phyloP scores from a whole-genome alignment of 1,284 basidiomycete genomes.

The Rhodofomes roseus region DNA sequence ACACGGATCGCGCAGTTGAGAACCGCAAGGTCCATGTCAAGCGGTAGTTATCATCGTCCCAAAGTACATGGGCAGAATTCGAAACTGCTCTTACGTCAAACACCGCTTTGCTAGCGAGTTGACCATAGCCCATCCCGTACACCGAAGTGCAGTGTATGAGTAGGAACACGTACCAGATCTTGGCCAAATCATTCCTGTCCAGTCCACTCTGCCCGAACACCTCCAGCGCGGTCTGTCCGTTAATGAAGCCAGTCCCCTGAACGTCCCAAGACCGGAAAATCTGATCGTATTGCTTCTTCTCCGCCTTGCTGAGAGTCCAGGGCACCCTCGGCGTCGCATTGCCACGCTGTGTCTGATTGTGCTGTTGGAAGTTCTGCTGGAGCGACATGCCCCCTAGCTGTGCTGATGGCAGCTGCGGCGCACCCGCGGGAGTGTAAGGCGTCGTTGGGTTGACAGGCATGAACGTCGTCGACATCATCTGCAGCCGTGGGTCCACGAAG shows the following conservation, averaged over 20 bases:
- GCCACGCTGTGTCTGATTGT: slow-evolving; percentile 73
- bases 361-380: slow-evolving; percentile 77
- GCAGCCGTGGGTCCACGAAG: slow-evolving; percentile 78
- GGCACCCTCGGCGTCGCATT: slow-evolving; percentile 74
- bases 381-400: slow-evolving; percentile 53
- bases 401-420: slow-evolving; percentile 55
- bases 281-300: slow-evolving; percentile 96
- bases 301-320: slow-evolving; percentile 86
- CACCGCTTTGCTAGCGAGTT: no score
- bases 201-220: slow-evolving; percentile 96
- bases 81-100: no score
- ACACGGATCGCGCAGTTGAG: not conserved
- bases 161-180: slow-evolving; percentile 73
- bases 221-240: slow-evolving; percentile 82
- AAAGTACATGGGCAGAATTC: no score
- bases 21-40: no score
- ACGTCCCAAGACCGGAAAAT: slow-evolving; percentile 97
- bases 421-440: slow-evolving; percentile 57
- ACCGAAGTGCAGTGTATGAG: not conserved
- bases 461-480: slow-evolving; percentile 84
- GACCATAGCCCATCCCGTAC: not conserved
- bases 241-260: slow-evolving; percentile 83
- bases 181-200: slow-evolving; percentile 86
- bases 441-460: slow-evolving; percentile 71
- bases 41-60: no score